Evolutionary conservation across 1,139 yeast species (phyloP), one percentile per base, ranked within the genome.

Genomic region (Diutina catenulata): DNA sequence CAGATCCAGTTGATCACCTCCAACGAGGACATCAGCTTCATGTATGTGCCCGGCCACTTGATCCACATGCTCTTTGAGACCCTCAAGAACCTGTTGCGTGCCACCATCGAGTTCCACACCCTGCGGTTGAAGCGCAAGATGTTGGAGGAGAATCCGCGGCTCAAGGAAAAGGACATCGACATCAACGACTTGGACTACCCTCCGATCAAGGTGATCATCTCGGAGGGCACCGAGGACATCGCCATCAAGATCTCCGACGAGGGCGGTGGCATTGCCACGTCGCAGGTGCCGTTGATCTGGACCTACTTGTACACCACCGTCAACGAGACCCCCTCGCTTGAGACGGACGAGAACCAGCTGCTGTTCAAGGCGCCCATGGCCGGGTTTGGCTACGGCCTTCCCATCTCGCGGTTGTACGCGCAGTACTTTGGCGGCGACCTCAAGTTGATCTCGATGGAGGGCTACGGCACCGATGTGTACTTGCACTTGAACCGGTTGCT

Each of bases 231-330:
- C 32, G 95, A 86, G 53, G 95, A 87, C 53, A 84, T 87, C 45
- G 87, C 95, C n/a, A 80, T 86, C 48, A 87, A 87, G 56, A 79
- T 86, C 42, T 79, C 91, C 33, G 96, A 86, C 54, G 95, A 86
- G 60, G 96, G 95, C 37, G 96, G 95, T 29, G 95, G 95, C 22
- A 84, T 87, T 43, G 83, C 95, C 3, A 68, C 95, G 43, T 71
- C 86, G 43, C 91, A 83, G 41, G 73, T 83, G 19, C 94, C 94
- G 2, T 66, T 82, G 44, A 83, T 86, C 37, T 86, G 95, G 95
- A 84, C 95, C 0, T 86, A 86, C 53, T 70, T 87, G 56, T 86
- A 86, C 58, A 86, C 95, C 5, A 83, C 95, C 0, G 94, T 88
- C 38, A 74, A 76, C 49, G 73, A 77, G 43, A 74, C 83, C 8